Percentiles rank a stretch among this genome's conserved stretches.
Conservation (phyloP, 768 basidiomycete species). For the Tylopilus subfusipes region DNA sequence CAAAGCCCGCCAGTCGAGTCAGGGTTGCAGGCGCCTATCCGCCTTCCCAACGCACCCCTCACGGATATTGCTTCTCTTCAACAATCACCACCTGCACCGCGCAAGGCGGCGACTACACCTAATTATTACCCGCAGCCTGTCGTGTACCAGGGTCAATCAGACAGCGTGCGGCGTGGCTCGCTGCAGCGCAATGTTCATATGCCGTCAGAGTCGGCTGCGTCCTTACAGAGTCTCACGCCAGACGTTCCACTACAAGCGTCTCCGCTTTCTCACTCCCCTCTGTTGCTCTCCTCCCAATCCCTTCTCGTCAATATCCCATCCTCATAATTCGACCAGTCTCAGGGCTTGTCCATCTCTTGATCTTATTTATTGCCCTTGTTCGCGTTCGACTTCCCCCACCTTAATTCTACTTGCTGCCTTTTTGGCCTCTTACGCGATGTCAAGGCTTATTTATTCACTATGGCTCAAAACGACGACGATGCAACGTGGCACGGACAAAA, state of each 20-base stretch:
- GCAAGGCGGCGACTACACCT: conserved; percentile 33
- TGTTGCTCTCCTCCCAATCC: conserved; percentile 21
- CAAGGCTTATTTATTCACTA: conserved; percentile 31
- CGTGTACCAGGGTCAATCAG: conserved; percentile 29
- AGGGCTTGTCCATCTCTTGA: conserved; percentile 13
- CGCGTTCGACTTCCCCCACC: conserved; percentile 11
- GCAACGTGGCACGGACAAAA: conserved; percentile 18
- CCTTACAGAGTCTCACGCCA: conserved; percentile 26
- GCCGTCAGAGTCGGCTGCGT: conserved; percentile 26
- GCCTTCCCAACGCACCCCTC: conserved; percentile 69
- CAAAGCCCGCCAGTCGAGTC: conserved; percentile 49
- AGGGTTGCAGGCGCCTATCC: conserved; percentile 47
- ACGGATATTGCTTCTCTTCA: conserved; percentile 61
- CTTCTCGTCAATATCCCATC: conserved; percentile 21
- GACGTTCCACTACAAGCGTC: conserved; percentile 23
- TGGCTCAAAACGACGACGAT: conserved; percentile 28
- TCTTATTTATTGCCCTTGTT: conserved; percentile 30
- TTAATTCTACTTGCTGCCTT: conserved; percentile 4
- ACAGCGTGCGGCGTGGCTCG: conserved; percentile 30
- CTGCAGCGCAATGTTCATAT: conserved; percentile 29
- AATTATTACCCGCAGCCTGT: conserved; percentile 33
- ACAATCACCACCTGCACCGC: conserved; percentile 31
- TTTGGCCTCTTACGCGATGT: conserved; percentile 23
- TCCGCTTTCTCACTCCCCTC: conserved; percentile 30
- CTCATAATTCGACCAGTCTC: conserved; percentile 10